Base-by-base conservation (phyloP, 1,284 basidiomycete species). In the Rhodotorula sp. region DNA sequence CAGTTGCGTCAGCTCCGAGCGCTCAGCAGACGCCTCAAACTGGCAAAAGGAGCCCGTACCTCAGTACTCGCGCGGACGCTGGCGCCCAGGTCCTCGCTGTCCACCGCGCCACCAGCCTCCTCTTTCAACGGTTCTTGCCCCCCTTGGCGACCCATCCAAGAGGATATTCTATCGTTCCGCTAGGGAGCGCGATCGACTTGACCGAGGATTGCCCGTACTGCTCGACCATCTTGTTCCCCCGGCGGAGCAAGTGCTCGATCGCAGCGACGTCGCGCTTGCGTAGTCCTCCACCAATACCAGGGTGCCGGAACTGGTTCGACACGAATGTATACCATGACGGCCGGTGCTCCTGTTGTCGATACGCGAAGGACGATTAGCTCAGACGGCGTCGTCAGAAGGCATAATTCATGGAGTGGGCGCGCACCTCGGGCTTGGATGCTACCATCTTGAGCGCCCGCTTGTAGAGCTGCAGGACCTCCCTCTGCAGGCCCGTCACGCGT, bases 151-250 rank as follows among this genome's bases (percentile, higher is more conserved):
- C 48, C 72, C 72, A 74, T 14, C 70, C 70, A 6, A 57, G 42
- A 26, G 55, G 56, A 62, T 68, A 69, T 3, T 49, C 24, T 15
- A 55, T 37, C 18, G 70, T 54, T 12, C 61, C 71, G 0, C 60
- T 62, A 2, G 72, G 71, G 3, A 73, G 49, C 22, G 37, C 54
- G 24, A 78, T 69, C 20, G 65, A 70, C 62, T 66, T 75, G 30
- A 75, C 74, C 12, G 67, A 57, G 0, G 67, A 49, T 7, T 57
- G 45, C 20, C 57, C 60, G 60, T 73, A 77, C 60, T 62, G 62
- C 45, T 77, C 77, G 48, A 78, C 66, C 73, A 75, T 74, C 72
- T 77, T 77, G 51, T 75, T 74, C 8, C 75, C 75, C 29, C 71
- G 59, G 4, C 77, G 60, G 20, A 77, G 51, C 56, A 75, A 46